phyloP scores from a whole-genome alignment of 2,329 filamentous ascomycete genomes.

The Fusarium heterosporum region DNA sequence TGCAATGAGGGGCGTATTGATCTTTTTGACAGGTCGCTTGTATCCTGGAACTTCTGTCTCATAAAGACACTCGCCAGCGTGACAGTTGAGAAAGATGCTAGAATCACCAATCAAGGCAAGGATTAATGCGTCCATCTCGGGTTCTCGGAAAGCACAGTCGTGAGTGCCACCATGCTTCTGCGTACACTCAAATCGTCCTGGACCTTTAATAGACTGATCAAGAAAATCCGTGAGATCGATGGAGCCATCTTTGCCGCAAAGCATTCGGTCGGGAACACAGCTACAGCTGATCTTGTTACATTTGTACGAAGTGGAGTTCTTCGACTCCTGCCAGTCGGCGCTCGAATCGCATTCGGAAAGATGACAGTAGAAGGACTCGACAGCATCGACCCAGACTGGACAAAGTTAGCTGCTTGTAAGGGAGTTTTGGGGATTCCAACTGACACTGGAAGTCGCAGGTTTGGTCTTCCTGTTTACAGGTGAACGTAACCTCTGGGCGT shows the following conservation, averaged over 20 bases:
- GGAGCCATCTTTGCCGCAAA: conserved; percentile 91
- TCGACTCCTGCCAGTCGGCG: conserved; percentile 73
- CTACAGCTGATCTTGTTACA: conserved; percentile 88
- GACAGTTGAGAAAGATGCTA: conserved; percentile 85
- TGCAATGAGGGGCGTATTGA: conserved; percentile 96
- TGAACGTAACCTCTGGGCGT: conserved; percentile 94
- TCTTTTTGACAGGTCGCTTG: conserved; percentile 86
- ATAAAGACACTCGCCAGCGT: conserved; percentile 92
- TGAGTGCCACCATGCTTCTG: conserved; percentile 72
- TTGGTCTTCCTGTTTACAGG: conserved; percentile 78
- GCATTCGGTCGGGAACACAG: conserved; percentile 91
- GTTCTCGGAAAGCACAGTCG: conserved; percentile 87
- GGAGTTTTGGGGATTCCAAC: conserved; percentile 44
- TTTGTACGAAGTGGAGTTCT: conserved; percentile 85
- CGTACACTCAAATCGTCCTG: conserved; percentile 83
- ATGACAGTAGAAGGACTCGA: conserved; percentile 96
- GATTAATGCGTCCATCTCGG: conserved; percentile 92
- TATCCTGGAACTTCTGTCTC: conserved; percentile 94
- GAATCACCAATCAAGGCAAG: conserved; percentile 89
- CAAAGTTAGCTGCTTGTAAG: conserved; percentile 1
- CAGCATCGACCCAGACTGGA: conserved; percentile 91
- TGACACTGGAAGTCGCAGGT: conserved; percentile 95
- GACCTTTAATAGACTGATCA: conserved; percentile 83
- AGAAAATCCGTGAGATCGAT: conserved; percentile 94
- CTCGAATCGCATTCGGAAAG: conserved; percentile 82